These are phyloP conservation scores for Rhynchosporium graminicola DNA, from an alignment of 2,329 filamentous ascomycete genomes.

Conservation along the genomic window DNA sequence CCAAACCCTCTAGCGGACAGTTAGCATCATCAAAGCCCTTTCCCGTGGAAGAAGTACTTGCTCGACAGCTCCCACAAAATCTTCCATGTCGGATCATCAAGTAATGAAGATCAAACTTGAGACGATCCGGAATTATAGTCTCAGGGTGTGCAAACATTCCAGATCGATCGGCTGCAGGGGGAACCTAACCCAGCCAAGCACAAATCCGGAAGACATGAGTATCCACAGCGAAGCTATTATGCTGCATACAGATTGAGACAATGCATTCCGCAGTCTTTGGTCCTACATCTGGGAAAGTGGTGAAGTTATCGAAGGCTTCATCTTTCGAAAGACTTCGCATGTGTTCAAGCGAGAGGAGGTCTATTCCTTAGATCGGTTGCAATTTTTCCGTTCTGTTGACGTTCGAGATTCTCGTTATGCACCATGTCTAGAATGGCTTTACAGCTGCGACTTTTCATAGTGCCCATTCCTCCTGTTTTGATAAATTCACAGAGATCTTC, in stretches of 20 bases:
- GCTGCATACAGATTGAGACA: neutral
- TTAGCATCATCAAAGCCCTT: neutral
- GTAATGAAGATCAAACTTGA: slow-evolving; percentile 1
- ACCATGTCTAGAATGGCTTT: neutral
- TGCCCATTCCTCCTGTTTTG: slow-evolving; percentile 1
- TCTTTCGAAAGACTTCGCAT: neutral
- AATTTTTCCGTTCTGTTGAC: neutral
- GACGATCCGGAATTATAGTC: neutral
- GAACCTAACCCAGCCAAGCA: neutral
- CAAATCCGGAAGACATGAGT: neutral
- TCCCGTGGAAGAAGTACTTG: neutral
- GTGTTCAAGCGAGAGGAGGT: neutral
- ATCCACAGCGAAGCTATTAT: neutral
- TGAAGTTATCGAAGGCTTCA: neutral
- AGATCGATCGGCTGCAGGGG: neutral
- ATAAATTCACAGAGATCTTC: slow-evolving; percentile 4
- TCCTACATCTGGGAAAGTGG: neutral
- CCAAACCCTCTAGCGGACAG: neutral
- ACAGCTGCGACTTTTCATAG: neutral
- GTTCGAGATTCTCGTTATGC: neutral
- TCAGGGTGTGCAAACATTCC: neutral
- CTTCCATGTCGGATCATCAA: neutral
- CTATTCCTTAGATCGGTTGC: neutral
- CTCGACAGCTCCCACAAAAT: neutral
- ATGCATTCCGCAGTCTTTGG: neutral